phyloP scores from a whole-genome alignment of 129 eudicot genomes.

The Pittosporum tobira region DNA sequence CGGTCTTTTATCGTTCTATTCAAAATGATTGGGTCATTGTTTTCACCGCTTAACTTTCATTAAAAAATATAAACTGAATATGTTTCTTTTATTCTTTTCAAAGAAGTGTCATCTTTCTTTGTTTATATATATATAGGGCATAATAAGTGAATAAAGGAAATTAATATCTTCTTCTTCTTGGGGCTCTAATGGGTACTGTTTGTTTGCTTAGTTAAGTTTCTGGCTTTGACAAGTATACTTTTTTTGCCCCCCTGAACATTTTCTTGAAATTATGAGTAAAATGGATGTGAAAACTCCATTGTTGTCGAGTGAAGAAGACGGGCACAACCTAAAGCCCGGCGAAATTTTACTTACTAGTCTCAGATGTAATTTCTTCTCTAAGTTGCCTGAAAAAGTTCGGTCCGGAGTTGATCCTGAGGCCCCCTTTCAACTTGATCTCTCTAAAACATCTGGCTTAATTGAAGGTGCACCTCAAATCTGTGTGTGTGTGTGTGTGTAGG shows the following conservation, averaged over 20 bases:
- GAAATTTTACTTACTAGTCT: slow-evolving; percentile 31
- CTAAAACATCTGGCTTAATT: slow-evolving; percentile 52
- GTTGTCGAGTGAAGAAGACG: slow-evolving; percentile 24
- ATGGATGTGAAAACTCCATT: slow-evolving; percentile 59
- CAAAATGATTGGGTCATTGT: background rate
- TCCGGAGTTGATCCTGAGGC: slow-evolving; percentile 66
- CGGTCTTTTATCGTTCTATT: background rate
- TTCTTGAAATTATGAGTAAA: background rate
- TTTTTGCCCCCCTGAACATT: too few species aligned
- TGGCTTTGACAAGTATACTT: too few species aligned
- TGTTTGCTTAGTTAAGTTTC: background rate
- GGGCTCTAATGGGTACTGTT: background rate
- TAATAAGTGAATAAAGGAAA: background rate
- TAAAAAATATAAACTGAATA: too few species aligned
- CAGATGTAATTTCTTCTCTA: slow-evolving; percentile 46
- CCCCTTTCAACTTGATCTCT: slow-evolving; percentile 52
- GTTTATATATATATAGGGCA: background rate
- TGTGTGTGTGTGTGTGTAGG: background rate
- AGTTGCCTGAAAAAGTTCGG: slow-evolving; percentile 45
- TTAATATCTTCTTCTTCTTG: background rate
- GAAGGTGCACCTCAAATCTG: slow-evolving; percentile 32
- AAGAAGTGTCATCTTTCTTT: background rate
- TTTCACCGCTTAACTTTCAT: background rate
- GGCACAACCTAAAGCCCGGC: slow-evolving; percentile 16
- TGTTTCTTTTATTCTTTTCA: background rate